Conservation (phyloP, 805 yeast genomes). For the Pichia manshurica region DNA sequence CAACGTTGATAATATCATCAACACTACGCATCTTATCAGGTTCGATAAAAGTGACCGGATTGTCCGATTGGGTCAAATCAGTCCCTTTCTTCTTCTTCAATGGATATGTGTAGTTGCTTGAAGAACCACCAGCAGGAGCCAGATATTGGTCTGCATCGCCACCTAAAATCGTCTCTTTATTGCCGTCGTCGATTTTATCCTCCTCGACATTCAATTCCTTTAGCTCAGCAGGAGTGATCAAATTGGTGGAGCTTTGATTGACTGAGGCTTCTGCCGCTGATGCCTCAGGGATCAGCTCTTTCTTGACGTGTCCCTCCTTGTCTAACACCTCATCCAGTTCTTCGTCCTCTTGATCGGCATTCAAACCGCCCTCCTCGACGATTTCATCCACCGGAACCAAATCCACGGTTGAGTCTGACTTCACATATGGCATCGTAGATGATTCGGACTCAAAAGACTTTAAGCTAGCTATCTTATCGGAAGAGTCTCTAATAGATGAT, state of each 20-base stretch:
- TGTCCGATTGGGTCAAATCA: not conserved
- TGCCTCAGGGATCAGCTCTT: constrained; percentile 35
- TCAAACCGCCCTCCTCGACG: constrained; percentile 44
- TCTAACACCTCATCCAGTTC: constrained; percentile 46
- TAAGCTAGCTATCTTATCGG: constrained; percentile 12
- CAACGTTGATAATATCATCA: constrained; percentile 29
- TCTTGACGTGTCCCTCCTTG: constrained; percentile 46
- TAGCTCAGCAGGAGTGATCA: not conserved
- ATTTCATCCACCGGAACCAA: constrained; percentile 31
- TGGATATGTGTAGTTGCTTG: constrained; percentile 11
- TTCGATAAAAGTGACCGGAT: constrained; percentile 17
- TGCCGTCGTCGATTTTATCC: constrained; percentile 7
- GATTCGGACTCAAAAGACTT: constrained; percentile 7
- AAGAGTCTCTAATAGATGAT: constrained; percentile 34
- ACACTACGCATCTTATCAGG: constrained; percentile 25
- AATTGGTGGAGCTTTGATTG: not conserved
- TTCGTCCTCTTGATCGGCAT: constrained; percentile 55
- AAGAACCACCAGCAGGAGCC: constrained; percentile 31
- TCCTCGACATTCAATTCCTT: not conserved
- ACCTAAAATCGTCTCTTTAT: constrained; percentile 24
- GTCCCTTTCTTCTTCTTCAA: constrained; percentile 5
- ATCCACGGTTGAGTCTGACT: constrained; percentile 30
- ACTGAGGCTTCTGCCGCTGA: constrained; percentile 13
- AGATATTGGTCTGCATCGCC: constrained; percentile 30
- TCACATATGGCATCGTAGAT: constrained; percentile 35